Percentiles rank a stretch among this genome's conserved stretches.
phyloP scores from a whole-genome alignment of 2,329 filamentous ascomycete species.

The Trichoderma sp. region DNA sequence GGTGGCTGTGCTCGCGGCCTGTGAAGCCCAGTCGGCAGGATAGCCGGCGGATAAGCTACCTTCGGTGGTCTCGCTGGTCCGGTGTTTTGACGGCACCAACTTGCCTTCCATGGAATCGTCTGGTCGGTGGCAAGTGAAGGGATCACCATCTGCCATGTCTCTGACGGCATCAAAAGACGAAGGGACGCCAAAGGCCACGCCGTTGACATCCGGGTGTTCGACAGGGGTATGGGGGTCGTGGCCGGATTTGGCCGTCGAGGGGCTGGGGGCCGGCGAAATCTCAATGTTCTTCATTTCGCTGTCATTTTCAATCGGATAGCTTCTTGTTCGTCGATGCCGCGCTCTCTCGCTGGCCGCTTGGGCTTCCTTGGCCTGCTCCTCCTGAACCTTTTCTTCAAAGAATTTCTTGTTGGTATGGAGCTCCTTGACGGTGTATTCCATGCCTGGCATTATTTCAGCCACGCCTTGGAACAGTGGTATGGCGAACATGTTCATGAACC shows the following conservation, averaged over 20 bases:
- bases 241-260: constrained; percentile 11
- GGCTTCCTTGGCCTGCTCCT: constrained; percentile 53
- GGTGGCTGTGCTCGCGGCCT: constrained; percentile 61
- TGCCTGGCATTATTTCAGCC: constrained; percentile 77
- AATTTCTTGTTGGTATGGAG: constrained; percentile 71
- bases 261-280: constrained; percentile 23
- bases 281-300: constrained; percentile 24
- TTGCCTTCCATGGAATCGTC: constrained; percentile 37
- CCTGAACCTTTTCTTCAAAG: constrained; percentile 66
- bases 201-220: constrained; percentile 44
- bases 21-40: constrained; percentile 59
- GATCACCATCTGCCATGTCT: constrained; percentile 49
- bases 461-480: constrained; percentile 87
- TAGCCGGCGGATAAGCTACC: constrained; percentile 53
- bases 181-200: constrained; percentile 42
- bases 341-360: constrained; percentile 36
- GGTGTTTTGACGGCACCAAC: constrained; percentile 47
- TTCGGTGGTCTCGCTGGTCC: constrained; percentile 60
- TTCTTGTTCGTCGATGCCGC: constrained; percentile 37
- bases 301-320: constrained; percentile 34
- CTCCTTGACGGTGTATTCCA: constrained; percentile 81
- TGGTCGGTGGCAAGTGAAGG: constrained; percentile 40
- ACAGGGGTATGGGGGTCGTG: constrained; percentile 24
- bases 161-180: constrained; percentile 46
- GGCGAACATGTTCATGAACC: constrained; percentile 96